phyloP scores from a whole-genome alignment of 2,329 filamentous ascomycete species.

The Monosporascus cannonballus region DNA sequence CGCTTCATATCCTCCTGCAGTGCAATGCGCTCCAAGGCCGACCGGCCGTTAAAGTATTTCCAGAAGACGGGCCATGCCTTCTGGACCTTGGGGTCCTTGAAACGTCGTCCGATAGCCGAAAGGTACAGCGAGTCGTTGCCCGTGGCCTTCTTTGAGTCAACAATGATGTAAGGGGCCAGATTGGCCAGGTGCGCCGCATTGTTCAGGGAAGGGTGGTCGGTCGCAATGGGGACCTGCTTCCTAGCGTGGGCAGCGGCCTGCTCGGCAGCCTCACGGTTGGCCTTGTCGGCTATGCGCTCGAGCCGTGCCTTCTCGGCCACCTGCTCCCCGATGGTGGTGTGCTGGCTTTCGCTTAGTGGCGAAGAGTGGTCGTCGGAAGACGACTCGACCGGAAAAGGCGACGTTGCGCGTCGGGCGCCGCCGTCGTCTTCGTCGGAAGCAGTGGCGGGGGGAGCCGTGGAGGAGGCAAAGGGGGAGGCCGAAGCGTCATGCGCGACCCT shows the following conservation, averaged over 20 bases:
- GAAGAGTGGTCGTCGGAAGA: constrained; percentile 21
- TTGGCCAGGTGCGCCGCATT: constrained; percentile 49
- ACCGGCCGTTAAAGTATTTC: constrained; percentile 82
- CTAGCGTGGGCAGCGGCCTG: constrained; percentile 50
- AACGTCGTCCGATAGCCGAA: constrained; percentile 49
- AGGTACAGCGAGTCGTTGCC: constrained; percentile 71
- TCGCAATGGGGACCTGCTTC: constrained; percentile 41
- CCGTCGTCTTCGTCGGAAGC: not conserved
- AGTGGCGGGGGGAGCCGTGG: not conserved
- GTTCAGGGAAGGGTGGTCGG: constrained; percentile 51
- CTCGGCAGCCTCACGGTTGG: constrained; percentile 48
- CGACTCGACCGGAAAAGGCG: constrained; percentile 2
- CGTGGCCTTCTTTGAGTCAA: constrained; percentile 72
- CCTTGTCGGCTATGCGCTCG: constrained; percentile 50
- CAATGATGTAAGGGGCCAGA: constrained; percentile 61
- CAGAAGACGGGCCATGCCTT: constrained; percentile 67
- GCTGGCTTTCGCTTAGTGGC: constrained; percentile 3
- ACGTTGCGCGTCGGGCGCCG: constrained; percentile 1
- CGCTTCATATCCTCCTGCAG: constrained; percentile 82
- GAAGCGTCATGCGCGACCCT: constrained; percentile 25
- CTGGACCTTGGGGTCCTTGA: constrained; percentile 48
- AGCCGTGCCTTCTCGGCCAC: constrained; percentile 57
- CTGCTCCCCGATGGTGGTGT: constrained; percentile 43
- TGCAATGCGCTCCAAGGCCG: constrained; percentile 79
- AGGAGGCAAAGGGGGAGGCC: constrained; percentile 6